Evolutionary conservation across 2,329 filamentous ascomycete genomes (phyloP).

Genomic region (Botrytis fragariae): DNA sequence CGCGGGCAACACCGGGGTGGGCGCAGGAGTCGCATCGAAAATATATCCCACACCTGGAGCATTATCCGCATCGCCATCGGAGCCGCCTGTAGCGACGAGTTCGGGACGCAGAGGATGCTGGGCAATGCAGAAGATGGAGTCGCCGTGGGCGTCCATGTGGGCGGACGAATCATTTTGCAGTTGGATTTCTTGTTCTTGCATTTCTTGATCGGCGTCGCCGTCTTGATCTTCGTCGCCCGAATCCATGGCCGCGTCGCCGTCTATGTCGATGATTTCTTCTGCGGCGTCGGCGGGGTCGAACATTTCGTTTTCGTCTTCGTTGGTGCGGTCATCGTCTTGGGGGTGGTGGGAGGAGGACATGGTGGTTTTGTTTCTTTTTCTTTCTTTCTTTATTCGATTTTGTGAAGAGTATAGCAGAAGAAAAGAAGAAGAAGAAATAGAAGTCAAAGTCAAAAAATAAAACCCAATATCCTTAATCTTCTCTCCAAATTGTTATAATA

Average conservation of each 20-base stretch:
- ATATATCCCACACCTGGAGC: slow-evolving; percentile 74
- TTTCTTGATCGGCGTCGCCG: slow-evolving; percentile 52
- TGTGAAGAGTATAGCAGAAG: neutral
- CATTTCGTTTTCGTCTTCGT: slow-evolving; percentile 61
- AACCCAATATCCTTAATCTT: neutral
- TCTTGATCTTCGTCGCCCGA: slow-evolving; percentile 55
- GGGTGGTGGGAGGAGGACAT: slow-evolving; percentile 33
- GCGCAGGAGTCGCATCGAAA: slow-evolving; percentile 68
- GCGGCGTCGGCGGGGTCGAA: slow-evolving; percentile 74
- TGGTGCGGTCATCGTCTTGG: slow-evolving; percentile 28
- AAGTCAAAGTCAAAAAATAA: neutral
- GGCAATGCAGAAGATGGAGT: slow-evolving; percentile 92
- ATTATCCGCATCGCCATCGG: slow-evolving; percentile 62
- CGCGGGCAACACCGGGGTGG: slow-evolving; percentile 68
- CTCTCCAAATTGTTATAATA: neutral
- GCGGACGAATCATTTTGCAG: slow-evolving; percentile 90
- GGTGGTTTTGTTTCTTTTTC: neutral
- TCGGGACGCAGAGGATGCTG: slow-evolving; percentile 79
- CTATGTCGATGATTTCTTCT: slow-evolving; percentile 64
- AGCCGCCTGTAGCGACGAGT: slow-evolving; percentile 83
- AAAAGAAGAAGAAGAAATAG: neutral
- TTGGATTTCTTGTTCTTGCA: slow-evolving; percentile 66
- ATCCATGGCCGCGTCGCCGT: slow-evolving; percentile 78
- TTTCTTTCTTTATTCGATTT: neutral
- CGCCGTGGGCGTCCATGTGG: slow-evolving; percentile 86